Evolutionary conservation across 805 yeast genomes (phyloP).

Genomic region (Ogataea ramenticola): DNA sequence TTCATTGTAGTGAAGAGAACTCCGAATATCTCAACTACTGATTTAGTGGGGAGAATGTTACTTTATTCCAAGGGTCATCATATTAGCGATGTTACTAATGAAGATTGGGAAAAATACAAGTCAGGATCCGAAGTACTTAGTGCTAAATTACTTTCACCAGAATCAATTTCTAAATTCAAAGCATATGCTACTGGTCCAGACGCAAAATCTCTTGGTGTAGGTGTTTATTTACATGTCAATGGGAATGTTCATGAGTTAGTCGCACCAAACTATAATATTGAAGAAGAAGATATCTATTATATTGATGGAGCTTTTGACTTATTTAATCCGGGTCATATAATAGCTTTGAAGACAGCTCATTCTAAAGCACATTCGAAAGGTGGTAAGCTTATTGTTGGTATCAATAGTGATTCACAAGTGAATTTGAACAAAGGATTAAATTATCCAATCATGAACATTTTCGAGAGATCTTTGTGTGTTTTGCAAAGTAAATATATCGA

Average conservation of each 20-base stretch:
- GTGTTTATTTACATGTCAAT: conserved; percentile 39
- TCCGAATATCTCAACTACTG: conserved; percentile 91
- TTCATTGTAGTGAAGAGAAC: conserved; percentile 91
- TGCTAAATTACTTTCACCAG: conserved; percentile 21
- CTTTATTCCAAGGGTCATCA: conserved; percentile 55
- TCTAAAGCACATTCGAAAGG: conserved; percentile 22
- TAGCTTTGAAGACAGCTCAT: conserved; percentile 48
- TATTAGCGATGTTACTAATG: conserved; percentile 25
- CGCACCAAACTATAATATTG: conserved; percentile 21
- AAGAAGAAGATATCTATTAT: conserved; percentile 32
- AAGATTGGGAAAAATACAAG: conserved; percentile 11
- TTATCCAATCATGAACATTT: conserved; percentile 79
- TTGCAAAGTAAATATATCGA: conserved; percentile 83
- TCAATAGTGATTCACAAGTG: conserved; percentile 52
- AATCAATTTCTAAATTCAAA: conserved; percentile 34
- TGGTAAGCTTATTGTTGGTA: conserved; percentile 51
- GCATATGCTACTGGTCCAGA: conserved; percentile 57
- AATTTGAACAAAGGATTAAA: conserved; percentile 52
- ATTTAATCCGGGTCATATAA: conserved; percentile 90
- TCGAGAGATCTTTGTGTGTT: conserved; percentile 82
- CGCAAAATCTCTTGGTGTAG: conserved; percentile 52
- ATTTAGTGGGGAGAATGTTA: conserved; percentile 84
- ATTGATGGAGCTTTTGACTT: conserved; percentile 86
- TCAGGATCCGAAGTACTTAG: neutral
- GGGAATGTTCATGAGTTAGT: conserved; percentile 26